Base-by-base conservation (phyloP, 192 early-diverging fungal genomes). In the Paraglomus brasilianum region DNA sequence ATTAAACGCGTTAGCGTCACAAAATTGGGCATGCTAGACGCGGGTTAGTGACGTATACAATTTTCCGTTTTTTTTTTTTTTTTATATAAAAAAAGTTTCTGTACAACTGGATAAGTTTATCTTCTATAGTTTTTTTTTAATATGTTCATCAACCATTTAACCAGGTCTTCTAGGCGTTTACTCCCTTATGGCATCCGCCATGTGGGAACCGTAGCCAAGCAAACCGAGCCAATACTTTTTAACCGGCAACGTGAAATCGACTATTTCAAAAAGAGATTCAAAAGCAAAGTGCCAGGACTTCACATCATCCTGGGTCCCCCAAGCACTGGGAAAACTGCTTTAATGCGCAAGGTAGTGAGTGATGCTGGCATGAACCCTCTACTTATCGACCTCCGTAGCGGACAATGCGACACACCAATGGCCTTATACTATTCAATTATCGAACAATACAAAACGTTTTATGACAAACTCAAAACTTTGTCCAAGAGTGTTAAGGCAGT, bases 271-370 rank as follows among this genome's bases (percentile, higher is more conserved):
- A 24, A 63, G 24, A 46, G 8, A 24, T 63, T 63, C 7, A 30
- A 30, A 30, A 22, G 14, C 42, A 8, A 17, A 30, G 2, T 15
- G 44, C 59, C 59, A 42, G 44, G 59, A 61, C 11, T 63, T 63
- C 61, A 63, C 17, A 46, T 47, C 22, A 13, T 63, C 44, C 39
- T 63, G 47, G 43, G 61, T 11, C 45, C 42, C 39, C 61, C 61
- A 11, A 63, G 30, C 22, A 19, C 41, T 46, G 61, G 61, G 22
- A 21, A 63, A 48, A 63, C 43, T n/a, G n/a, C 43, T 47, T 63
- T 63, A 46, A 24, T 63, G 15, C 44, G 22, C n/a, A 7, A 63
- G 8, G 61, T 63, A 63, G 61, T 17, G 8, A 46, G 17, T 46
- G 47, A 19, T 30, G 1, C 30, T n/a, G 30, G 30, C 30, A 30